phyloP scores from a whole-genome alignment of 208 protist species.

The Leptomonas seymouri region DNA sequence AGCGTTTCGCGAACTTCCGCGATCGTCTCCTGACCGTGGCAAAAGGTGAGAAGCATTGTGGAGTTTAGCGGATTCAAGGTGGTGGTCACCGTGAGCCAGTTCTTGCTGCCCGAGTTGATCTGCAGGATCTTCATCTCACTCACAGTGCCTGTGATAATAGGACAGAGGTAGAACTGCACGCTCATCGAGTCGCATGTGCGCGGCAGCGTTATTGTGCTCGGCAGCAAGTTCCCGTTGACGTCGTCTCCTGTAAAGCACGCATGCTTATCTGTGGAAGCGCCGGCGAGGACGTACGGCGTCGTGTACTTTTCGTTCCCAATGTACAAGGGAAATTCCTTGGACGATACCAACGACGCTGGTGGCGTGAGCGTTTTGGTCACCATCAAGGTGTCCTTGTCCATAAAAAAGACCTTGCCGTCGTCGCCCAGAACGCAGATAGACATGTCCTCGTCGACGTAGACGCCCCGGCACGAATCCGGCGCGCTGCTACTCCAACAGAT shows the following conservation, averaged over 20 bases:
- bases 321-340: conserved; percentile 48
- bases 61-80: conserved; percentile 44
- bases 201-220: conserved; percentile 47
- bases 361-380: conserved; percentile 27
- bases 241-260: conserved; percentile 34
- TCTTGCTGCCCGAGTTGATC: conserved; percentile 43
- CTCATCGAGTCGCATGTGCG: conserved; percentile 67
- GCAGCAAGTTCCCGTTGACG: conserved; percentile 49
- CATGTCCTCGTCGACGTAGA: conserved; percentile 42
- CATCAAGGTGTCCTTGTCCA: conserved; percentile 56
- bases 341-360: neutral
- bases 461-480: conserved; percentile 32
- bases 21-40: conserved; percentile 61
- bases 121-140: conserved; percentile 54
- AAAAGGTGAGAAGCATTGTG: conserved; percentile 59
- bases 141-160: conserved; percentile 30
- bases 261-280: conserved; percentile 16
- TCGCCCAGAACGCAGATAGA: conserved; percentile 47
- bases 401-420: conserved; percentile 39
- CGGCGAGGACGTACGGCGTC: conserved; percentile 44
- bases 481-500: conserved; percentile 29
- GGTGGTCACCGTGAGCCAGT: conserved; percentile 62
- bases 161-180: conserved; percentile 76
- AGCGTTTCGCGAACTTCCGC: conserved; percentile 73
- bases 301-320: conserved; percentile 57